Evolutionary conservation across 1,284 basidiomycete genomes (phyloP), one percentile per base, ranked within the genome.

Genomic region (Xerocomus nothofagi): DNA sequence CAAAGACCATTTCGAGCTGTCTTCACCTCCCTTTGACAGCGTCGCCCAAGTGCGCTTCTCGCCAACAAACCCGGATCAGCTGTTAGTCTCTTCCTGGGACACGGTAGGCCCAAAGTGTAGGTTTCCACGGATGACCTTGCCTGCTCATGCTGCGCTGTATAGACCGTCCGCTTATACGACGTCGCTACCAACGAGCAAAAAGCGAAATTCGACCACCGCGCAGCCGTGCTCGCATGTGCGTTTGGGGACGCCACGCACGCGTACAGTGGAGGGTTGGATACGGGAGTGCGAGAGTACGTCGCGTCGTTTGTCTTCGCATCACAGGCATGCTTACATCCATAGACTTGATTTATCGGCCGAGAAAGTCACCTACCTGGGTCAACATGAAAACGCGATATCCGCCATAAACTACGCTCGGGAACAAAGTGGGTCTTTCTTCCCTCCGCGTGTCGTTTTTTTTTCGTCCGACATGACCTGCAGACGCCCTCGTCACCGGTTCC

Each of bases 61-160:
- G n/a, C 88, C 91, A 0, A 80, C 76, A 15, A 77, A 88, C 62
- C 84, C 90, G 5, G 77, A 87, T 53, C 82, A 87, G 21, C 72
- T 97, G 2, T 72, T 95, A 3, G 86, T 88, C 17, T 83, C 89
- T 10, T 87, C 88, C 51, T 96, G 93, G 93, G 93, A 96, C 70
- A 83, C 89, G 41, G 92, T 94, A 63, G 54, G 86, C 74, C 5
- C 20, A 23, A 36, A 30, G 41, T n/a, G n/a, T 34, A 5, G 23
- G 40, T 36, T 53, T 27, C 44, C 41, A 14, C 33, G 40, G 38
- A 44, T 50, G 18, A 18, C 23, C 14, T 34, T 40, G 7, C 39
- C 10, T n/a, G 21, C 39, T 32, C 14, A 34, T 6, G 17, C 41
- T 11, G 20, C 37, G 38, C 26, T 20, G 40, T 50, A 9, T 57